Evolutionary conservation across 2,329 filamentous ascomycete species (phyloP).

Genomic region (Botrytis hyacinthi): DNA sequence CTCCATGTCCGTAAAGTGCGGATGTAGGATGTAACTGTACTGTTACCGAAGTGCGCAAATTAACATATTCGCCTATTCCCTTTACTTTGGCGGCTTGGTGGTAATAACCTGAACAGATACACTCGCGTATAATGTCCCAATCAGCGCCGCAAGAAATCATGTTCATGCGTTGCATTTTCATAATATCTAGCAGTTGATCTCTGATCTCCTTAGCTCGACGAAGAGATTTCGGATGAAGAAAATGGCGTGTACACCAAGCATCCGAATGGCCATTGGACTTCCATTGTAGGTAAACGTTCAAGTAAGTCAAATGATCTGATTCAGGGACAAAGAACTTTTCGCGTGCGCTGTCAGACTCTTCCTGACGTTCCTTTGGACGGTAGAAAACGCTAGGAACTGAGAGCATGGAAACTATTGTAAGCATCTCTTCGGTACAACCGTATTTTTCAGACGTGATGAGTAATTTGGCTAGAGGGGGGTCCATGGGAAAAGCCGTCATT

Average conservation of each 20-base stretch:
- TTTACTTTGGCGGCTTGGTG: constrained; percentile 96
- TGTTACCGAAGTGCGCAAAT: constrained; percentile 88
- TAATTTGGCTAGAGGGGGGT: constrained; percentile 90
- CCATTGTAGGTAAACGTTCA: constrained; percentile 97
- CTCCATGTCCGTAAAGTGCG: constrained; percentile 87
- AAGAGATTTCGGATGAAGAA: constrained; percentile 91
- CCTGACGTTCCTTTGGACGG: constrained; percentile 90
- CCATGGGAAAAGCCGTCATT: constrained; percentile 99
- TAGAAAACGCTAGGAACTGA: constrained; percentile 97
- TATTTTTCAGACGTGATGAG: constrained; percentile 90
- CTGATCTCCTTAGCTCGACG: constrained; percentile 90
- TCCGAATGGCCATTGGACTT: constrained; percentile 86
- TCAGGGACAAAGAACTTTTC: constrained; percentile 99
- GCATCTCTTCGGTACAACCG: constrained; percentile 93
- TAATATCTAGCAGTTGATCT: constrained; percentile 90
- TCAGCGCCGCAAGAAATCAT: constrained; percentile 89
- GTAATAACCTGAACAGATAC: constrained; percentile 97
- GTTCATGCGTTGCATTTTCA: constrained; percentile 88
- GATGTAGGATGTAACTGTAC: constrained; percentile 94
- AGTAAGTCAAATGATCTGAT: constrained; percentile 90
- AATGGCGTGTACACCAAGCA: constrained; percentile 89
- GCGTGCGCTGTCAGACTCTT: constrained; percentile 90
- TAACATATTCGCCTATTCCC: constrained; percentile 96
- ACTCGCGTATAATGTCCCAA: constrained; percentile 93
- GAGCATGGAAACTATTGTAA: constrained; percentile 97